These are phyloP conservation scores for Penicillium sp. DNA, from an alignment of 2,329 filamentous ascomycete species.

Conservation along the genomic window DNA sequence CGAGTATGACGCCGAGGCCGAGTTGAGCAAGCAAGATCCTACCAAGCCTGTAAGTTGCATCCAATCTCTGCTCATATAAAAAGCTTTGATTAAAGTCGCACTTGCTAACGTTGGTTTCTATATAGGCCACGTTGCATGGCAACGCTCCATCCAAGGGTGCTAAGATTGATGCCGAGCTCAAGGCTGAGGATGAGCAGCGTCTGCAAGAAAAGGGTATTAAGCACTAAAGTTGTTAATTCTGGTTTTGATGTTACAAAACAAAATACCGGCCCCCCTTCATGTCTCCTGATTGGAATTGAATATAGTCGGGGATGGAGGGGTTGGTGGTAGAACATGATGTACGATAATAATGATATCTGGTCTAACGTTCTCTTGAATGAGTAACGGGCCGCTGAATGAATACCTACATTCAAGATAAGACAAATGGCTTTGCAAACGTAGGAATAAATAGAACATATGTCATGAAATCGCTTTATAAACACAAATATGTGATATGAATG, in stretches of 20 bases:
- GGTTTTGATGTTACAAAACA: constrained; percentile 12
- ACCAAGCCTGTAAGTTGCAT: constrained; percentile 39
- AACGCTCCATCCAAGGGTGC: constrained; percentile 49
- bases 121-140: constrained; percentile 46
- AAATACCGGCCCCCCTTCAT: not conserved
- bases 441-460: not conserved
- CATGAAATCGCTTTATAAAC: not conserved
- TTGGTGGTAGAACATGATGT: constrained; percentile 73
- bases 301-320: constrained; percentile 21
- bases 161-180: constrained; percentile 46
- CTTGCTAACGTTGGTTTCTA: constrained; percentile 4
- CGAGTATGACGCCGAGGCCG: constrained; percentile 35
- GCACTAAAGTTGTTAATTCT: constrained; percentile 21
- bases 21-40: constrained; percentile 43
- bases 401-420: not conserved
- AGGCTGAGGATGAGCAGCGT: constrained; percentile 45
- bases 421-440: not conserved
- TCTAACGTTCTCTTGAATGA: constrained; percentile 12
- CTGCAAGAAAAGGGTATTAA: constrained; percentile 45
- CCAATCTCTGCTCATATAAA: too few relatives aligned
- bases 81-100: not conserved
- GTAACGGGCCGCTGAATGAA: constrained; percentile 4
- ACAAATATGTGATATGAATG: not conserved
- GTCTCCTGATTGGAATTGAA: constrained; percentile 10
- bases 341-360: constrained; percentile 52